Evolutionary conservation across 1,284 basidiomycete species (phyloP).

Genomic region (Trichosporon faecale): DNA sequence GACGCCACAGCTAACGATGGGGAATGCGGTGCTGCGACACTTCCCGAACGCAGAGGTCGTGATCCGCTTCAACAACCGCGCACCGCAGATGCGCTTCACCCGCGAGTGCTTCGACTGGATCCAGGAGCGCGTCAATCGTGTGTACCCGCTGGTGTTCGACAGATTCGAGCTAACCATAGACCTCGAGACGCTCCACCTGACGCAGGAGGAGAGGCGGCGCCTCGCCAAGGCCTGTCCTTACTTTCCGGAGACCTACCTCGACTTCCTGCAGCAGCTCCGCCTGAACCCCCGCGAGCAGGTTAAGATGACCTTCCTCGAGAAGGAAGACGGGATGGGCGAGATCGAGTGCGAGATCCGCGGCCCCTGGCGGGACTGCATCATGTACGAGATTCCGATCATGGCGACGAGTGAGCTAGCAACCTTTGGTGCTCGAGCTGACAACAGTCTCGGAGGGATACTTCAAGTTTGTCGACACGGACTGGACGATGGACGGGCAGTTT

Average conservation of each 20-base stretch:
- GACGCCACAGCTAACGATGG: constrained; percentile 82
- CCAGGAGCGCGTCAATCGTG: constrained; percentile 64
- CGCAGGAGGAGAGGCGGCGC: constrained; percentile 65
- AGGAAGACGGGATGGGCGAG: constrained; percentile 56
- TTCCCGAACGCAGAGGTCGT: constrained; percentile 66
- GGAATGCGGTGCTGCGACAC: constrained; percentile 82
- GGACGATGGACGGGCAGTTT: constrained; percentile 76
- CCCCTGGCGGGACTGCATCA: constrained; percentile 82
- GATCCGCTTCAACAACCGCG: constrained; percentile 80
- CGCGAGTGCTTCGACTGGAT: constrained; percentile 67
- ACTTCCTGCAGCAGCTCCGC: constrained; percentile 67
- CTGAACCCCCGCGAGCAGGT: constrained; percentile 79
- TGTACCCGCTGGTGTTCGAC: constrained; percentile 43
- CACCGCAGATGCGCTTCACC: constrained; percentile 68
- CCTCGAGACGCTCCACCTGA: constrained; percentile 65
- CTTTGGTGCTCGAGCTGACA: too few species aligned
- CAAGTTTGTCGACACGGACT: constrained; percentile 66
- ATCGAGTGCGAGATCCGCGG: constrained; percentile 73
- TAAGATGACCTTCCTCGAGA: constrained; percentile 61
- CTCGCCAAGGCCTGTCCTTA: constrained; percentile 71
- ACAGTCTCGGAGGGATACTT: constrained; percentile 56
- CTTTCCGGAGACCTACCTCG: constrained; percentile 69
- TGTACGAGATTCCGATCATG: constrained; percentile 97
- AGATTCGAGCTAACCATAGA: constrained; percentile 57
- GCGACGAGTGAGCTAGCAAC: constrained; percentile 70